Base-by-base conservation (phyloP, 306 rosid species). In the Quercus agrifolia region DNA sequence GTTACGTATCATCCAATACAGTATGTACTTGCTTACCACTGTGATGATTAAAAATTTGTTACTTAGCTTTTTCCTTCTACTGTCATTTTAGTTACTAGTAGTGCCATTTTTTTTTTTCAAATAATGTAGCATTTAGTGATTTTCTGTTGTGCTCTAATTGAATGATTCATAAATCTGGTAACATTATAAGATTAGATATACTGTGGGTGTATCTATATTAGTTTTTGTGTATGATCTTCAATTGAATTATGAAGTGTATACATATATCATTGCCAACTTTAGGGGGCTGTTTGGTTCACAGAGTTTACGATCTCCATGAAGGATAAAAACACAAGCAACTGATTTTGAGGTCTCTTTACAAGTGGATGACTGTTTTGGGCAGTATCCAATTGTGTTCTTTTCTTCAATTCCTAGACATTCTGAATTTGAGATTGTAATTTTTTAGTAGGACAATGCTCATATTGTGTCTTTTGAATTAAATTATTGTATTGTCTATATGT, bases 1-100 rank as follows among this genome's bases (percentile, higher is more conserved):
- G 20, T 82, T 95, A 66, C 83, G 81, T 73, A 85, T 89, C 70
- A 93, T 95, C 73, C 99, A 95, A 82, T 93, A 86, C 90, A 95
- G 97, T 95, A 83, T 92, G 98, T 63, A 62, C 78, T 72, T 46
- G 66, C 78, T 23, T 13, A 66, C 72, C 64, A 74, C 54, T 67
- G 54, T 79, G 77, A 78, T 44, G 55, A 61, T 77, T 14, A 33
- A 81, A 64, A 79, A 68, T 83, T 19, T 63, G 61, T 76, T 68
- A 17, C 56, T 7, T 38, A 35, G 21, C 44, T 75, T 62, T 38
- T 38, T 38, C 15, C 35, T 73, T 56, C 38, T 62, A 52, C 51
- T 55, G 59, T 62, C 59, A 56, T 63, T 13, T 67, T 30, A 33
- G 17, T 67, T 59, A 59, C 15, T 9, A 59, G 66, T 9, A 59